Base-by-base conservation (phyloP, 2,329 filamentous ascomycete genomes). In the Sporothrix euskadiensis region DNA sequence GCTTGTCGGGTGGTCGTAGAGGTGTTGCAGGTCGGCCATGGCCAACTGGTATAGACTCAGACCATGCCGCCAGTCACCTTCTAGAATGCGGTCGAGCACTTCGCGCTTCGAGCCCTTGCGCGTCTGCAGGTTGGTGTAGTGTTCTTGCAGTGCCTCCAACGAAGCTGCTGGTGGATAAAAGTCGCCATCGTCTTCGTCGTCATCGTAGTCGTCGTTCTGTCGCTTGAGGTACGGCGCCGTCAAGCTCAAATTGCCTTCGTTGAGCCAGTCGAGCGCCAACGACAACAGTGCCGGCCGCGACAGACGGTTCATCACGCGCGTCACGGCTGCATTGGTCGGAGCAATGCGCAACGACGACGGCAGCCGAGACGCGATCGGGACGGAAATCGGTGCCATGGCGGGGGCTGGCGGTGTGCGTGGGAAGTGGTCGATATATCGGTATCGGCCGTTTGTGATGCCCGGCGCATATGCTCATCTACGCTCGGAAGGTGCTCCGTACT, bases 211-310 rank as follows among this genome's bases (percentile, higher is more conserved):
- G 19, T 80, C 80, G 41, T 78, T 76, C 0, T 54, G 69, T 9
- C 44, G 44, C 14, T 52, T 16, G 47, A 91, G 86, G 79, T 86
- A 89, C 0, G 91, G 91, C 1, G 84, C 84, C 59, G 88, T 90
- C 22, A 87, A 83, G 4, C 86, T 81, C 56, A 89, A 84, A 75
- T 92, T 90, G 75, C 86, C 84, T 68, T 91, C 88, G 73, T 91
- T 88, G 3, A 97, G 88, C 94, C 94, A 97, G 82, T 91, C 87
- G 30, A 94, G 85, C 0, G 88, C 91, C 9, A 97, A 86, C 0
- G 89, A 88, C 35, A 96, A 83, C 30, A 97, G 87, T 0, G 92
- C 89, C 65, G 90, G 84, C 69, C 93, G 90, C 1, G 92, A 91
- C 22, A 97, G 86, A 72, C 90, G 90, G 74, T 85, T 87, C 68